A percentile compares a stretch with the other conserved stretches of the same genome.
These are phyloP conservation scores for Saccharomyces hybrid DNA, from an alignment of 1,139 yeast species.

Conservation along the genomic window DNA sequence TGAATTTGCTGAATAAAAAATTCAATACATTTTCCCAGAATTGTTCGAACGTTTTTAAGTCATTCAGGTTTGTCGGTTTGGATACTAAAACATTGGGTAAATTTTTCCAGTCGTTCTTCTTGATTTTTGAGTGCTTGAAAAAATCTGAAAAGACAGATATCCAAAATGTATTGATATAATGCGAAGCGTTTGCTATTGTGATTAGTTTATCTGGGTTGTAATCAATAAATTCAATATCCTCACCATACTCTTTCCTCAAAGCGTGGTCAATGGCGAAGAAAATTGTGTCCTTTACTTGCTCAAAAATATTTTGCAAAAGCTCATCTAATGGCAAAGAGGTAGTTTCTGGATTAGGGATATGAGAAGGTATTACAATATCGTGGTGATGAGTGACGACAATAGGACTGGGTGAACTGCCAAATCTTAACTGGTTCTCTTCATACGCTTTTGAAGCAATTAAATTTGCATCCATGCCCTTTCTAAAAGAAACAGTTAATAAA, in stretches of 20 bases:
- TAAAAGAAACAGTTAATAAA: conserved; percentile 59
- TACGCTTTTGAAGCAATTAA: conserved; percentile 47
- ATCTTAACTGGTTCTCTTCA: conserved; percentile 35
- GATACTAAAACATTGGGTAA: conserved; percentile 22
- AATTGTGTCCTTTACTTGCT: conserved; percentile 40
- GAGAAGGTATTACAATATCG: not conserved
- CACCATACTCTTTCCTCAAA: conserved; percentile 50
- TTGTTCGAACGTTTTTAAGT: conserved; percentile 37
- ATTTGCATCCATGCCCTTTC: conserved; percentile 53
- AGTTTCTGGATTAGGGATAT: not conserved
- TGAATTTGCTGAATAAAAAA: not conserved
- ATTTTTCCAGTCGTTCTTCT: conserved; percentile 25
- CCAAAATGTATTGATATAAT: conserved; percentile 44
- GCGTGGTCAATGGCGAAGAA: conserved; percentile 45
- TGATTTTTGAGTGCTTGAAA: conserved; percentile 28
- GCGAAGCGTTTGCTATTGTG: conserved; percentile 39
- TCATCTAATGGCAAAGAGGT: not conserved
- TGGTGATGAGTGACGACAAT: not conserved
- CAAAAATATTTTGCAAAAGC: conserved; percentile 12
- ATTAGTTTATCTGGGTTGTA: conserved; percentile 37
- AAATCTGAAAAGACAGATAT: conserved; percentile 50
- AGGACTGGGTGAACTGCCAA: conserved; percentile 5
- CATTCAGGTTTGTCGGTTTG: conserved; percentile 31
- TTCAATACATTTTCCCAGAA: conserved; percentile 47
- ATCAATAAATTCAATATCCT: conserved; percentile 45